A percentile compares a stretch with the other conserved stretches of the same genome.
Conservation (phyloP, 768 basidiomycete species). For the Cubamyces lactineus region DNA sequence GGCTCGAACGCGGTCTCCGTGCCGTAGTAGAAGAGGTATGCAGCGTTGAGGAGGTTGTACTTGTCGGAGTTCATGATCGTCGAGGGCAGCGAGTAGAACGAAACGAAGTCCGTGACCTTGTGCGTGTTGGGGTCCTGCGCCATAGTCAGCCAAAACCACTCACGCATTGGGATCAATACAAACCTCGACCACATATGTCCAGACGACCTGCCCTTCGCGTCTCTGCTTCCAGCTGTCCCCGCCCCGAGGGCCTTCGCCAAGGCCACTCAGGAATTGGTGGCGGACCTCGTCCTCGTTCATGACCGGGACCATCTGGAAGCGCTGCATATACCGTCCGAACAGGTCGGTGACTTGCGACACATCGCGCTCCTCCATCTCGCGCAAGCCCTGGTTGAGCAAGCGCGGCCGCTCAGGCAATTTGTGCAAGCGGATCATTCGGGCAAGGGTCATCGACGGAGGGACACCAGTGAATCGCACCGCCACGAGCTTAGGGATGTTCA, state of each 20-base stretch:
- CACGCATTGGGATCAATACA: too few species aligned
- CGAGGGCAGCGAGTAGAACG: conserved; percentile 96
- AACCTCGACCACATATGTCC: conserved; percentile 98
- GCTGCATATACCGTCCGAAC: conserved; percentile 74
- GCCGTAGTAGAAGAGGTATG: conserved; percentile 96
- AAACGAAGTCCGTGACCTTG: conserved; percentile 92
- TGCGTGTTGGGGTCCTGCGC: conserved; percentile 77
- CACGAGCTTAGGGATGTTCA: conserved; percentile 91
- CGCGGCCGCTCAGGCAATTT: conserved; percentile 59
- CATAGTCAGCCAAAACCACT: too few species aligned
- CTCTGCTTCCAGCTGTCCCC: conserved; percentile 48
- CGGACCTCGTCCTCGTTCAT: conserved; percentile 76
- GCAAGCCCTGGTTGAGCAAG: conserved; percentile 58
- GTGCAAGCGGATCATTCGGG: conserved; percentile 83
- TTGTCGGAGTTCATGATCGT: conserved; percentile 82
- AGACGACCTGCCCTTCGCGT: conserved; percentile 84
- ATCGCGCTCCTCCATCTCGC: conserved; percentile 88
- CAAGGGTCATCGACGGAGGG: conserved; percentile 84
- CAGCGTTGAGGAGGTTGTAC: conserved; percentile 80
- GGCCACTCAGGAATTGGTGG: conserved; percentile 89
- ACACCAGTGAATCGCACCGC: conserved; percentile 89
- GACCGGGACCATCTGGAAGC: conserved; percentile 82
- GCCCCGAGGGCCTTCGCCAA: conserved; percentile 55
- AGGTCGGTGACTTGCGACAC: conserved; percentile 70
- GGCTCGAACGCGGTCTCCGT: conserved; percentile 71